phyloP scores from a whole-genome alignment of 805 yeast genomes.

The Wickerhamomyces chaumierensis region DNA sequence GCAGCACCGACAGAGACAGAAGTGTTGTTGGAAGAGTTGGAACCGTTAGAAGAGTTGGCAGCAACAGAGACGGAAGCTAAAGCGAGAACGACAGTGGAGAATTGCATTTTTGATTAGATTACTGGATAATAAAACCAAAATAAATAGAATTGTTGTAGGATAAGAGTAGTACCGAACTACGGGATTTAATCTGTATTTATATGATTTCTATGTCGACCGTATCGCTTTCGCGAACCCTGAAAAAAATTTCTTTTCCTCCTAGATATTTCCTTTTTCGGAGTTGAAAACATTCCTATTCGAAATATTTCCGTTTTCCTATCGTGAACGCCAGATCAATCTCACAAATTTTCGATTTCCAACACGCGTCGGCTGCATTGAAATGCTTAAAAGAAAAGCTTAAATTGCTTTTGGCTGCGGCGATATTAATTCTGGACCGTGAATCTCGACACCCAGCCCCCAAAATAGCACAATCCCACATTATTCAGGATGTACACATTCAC shows the following conservation, averaged over 20 bases:
- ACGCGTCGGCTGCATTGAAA: no score
- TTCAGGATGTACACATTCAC: no score
- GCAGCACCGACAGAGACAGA: slow-evolving; percentile 39
- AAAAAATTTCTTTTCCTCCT: slow-evolving; percentile 6
- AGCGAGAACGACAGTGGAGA: slow-evolving; percentile 55
- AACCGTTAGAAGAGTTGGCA: slow-evolving; percentile 27
- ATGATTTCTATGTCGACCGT: slow-evolving; percentile 1
- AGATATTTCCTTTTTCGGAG: neutral
- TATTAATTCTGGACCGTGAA: no score
- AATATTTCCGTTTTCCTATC: neutral
- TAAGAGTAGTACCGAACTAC: neutral
- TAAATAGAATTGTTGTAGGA: no score
- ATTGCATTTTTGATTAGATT: slow-evolving; percentile 43
- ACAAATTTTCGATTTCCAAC: no score
- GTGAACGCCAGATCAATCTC: no score
- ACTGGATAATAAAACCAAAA: slow-evolving; percentile 3
- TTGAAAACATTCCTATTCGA: slow-evolving; percentile 1
- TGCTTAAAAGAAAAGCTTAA: no score
- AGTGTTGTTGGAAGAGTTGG: slow-evolving; percentile 30
- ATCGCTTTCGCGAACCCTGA: slow-evolving; percentile 8
- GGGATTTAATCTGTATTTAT: slow-evolving; percentile 6
- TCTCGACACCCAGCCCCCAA: no score
- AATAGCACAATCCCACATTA: no score
- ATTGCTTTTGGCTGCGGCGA: no score
- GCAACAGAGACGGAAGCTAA: slow-evolving; percentile 65